Base-by-base conservation (phyloP, 768 basidiomycete species). In the Russula foetens region DNA sequence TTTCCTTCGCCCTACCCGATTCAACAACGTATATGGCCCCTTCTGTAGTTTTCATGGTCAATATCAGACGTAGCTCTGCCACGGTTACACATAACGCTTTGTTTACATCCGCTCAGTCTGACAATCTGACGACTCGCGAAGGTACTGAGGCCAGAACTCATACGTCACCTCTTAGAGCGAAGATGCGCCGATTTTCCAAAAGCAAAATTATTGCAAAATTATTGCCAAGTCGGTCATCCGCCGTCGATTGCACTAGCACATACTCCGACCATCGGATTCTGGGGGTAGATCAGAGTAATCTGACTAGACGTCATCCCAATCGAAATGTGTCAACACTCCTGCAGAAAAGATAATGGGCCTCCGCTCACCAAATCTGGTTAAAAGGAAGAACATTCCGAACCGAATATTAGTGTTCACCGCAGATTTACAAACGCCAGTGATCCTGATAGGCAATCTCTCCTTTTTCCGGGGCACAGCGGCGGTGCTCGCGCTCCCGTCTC, bases 81-180 rank as follows among this genome's bases (percentile, higher is more conserved):
- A 43, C 12, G 21, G 84, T 76, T 38, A 79, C 84, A 82, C 84
- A 72, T 63, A 78, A 46, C 53, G 52, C 48, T 44, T 46, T 52
- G 14, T 53, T 21, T 33, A 14, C n/a, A 31, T 54, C 29, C 31
- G 28, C 48, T 14, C 21, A 31, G 14, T 24, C 9, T 23, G 21
- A 35, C 44, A 41, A 52, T 58, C 19, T 38, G 15, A 63, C 59
- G 60, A n/a, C 49, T 56, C 29, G 59, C 47, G 44, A 28, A 85
- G 84, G 33, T 87, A 86, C 69, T 88, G 84, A 84, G 88, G 86
- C 59, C 85, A 89, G 70, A 84, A 88, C 65, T 86, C 86, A 1
- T 85, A 86, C 60, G 86, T 86, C 43, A 86, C 85, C 11, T 74
- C 72, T 6, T 75, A 80, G 62, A 41, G 44, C 24, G 55, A 69